Conservation (phyloP, 176 grass and related monocot species). For the Coix lacrymajobi region DNA sequence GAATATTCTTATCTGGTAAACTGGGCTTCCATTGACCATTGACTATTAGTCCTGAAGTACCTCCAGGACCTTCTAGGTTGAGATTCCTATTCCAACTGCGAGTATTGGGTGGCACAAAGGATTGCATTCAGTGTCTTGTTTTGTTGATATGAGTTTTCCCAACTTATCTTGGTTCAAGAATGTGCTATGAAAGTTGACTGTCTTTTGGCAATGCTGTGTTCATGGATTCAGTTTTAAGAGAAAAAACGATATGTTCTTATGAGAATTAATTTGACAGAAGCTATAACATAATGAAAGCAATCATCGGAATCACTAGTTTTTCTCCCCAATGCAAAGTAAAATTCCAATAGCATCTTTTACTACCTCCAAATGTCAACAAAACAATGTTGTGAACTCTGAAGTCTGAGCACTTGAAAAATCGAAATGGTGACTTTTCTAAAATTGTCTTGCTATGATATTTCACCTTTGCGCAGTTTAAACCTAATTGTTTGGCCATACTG, state of each 20-base stretch:
- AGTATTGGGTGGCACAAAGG: not conserved
- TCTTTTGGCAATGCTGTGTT: not conserved
- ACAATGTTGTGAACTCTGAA: not conserved
- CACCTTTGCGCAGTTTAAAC: not conserved
- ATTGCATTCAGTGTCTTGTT: not conserved
- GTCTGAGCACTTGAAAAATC: not conserved
- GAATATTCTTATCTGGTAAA: constrained; percentile 1
- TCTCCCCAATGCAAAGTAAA: not conserved
- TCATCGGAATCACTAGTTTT: constrained; percentile 2
- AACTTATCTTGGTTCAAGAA: not conserved
- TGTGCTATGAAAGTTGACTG: not conserved
- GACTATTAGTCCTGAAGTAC: not conserved
- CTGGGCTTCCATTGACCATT: not conserved
- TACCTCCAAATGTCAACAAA: not conserved
- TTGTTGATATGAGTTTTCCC: not conserved
- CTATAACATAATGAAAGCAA: not conserved
- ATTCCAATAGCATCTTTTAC: not conserved
- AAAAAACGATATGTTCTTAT: not conserved
- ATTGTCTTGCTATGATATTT: not conserved
- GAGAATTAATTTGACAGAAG: not conserved
- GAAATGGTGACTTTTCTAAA: not conserved
- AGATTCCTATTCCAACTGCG: not conserved
- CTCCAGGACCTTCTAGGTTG: not conserved
- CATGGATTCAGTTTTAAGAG: not conserved
- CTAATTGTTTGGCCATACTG: not conserved